phyloP scores from a whole-genome alignment of 208 protist species.

The Crithidia fasciculata region DNA sequence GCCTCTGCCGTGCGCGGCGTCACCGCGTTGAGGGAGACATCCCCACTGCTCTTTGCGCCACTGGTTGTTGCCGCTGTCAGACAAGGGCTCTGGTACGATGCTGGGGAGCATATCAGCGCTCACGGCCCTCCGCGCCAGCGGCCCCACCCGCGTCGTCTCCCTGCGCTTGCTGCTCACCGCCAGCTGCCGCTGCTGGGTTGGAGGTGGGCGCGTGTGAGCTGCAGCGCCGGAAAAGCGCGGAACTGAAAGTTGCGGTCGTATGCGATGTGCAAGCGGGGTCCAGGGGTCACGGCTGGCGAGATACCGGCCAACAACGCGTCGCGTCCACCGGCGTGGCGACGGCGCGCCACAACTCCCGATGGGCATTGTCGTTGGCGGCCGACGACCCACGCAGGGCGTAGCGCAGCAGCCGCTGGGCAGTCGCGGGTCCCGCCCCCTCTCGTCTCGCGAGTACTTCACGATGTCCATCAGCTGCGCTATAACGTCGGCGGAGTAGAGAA shows the following conservation, averaged over 20 bases:
- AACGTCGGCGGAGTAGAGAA: constrained; percentile 81
- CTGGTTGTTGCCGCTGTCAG: not conserved
- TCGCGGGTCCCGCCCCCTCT: constrained; percentile 59
- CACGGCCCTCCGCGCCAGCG: constrained; percentile 29
- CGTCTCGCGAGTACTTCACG: constrained; percentile 79
- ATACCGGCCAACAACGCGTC: constrained; percentile 82
- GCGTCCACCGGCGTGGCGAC: constrained; percentile 66
- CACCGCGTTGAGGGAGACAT: not conserved
- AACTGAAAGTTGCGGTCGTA: constrained; percentile 63
- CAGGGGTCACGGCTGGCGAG: constrained; percentile 74
- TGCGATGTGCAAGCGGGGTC: constrained; percentile 62
- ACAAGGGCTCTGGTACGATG: constrained; percentile 9
- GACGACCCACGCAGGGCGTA: constrained; percentile 77
- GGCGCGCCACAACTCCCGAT: constrained; percentile 61
- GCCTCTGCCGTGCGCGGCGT: constrained; percentile 52
- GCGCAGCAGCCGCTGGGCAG: constrained; percentile 72
- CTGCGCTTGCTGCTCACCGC: not conserved
- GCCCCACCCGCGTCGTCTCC: not conserved
- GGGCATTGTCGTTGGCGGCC: constrained; percentile 54
- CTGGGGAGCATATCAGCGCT: constrained; percentile 20
- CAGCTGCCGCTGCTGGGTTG: not conserved
- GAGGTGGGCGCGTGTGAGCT: constrained; percentile 18
- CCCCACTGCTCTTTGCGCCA: constrained; percentile 3
- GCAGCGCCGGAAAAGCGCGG: constrained; percentile 50
- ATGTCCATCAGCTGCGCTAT: constrained; percentile 90